Base-by-base conservation (phyloP, 306 rosid genomes). In the Vigna hirtella region DNA sequence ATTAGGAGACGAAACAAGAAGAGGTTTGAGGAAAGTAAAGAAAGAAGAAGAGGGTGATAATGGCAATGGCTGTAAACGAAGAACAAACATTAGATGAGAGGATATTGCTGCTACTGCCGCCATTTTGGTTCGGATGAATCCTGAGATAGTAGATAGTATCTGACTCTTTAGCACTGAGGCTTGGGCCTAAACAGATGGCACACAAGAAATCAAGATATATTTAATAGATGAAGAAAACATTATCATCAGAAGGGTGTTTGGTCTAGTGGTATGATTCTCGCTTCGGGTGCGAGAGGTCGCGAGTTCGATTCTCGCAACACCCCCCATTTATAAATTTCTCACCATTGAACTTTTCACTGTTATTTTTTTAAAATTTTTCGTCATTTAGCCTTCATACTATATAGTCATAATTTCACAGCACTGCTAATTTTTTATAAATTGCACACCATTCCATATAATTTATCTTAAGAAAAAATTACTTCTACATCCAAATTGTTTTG, bases 221-320 rank as follows among this genome's bases (percentile, higher is more conserved):
- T 26, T 0, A 2, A 26, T 0, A 2, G 0, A 26, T 0, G 28
- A 26, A 26, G 2, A 6, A 4, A 3, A 14, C 0, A 38, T 9
- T 9, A 9, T 3, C 14, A 9, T 0, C 45, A 7, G 3, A 20
- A 2, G 84, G 86, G 88, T 84, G 86, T 87, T 87, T 87, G 90
- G 90, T 84, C 90, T 84, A 84, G 88, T 82, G 88, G 90, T 82
- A 87, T 84, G 88, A 87, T 87, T 87, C 90, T 87, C 83, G 88
- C 88, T 84, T 87, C 88, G 88, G 90, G 88, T 87, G 90, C 88
- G 81, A 87, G 86, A 87, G 90, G 88, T 84, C 88, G 81, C 50
- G 90, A 89, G 93, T 89, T 89, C 93, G 93, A 89, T 89, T 89
- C 93, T 89, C 90, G 89, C 85, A 87, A 89, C 90, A 89, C 93